Evolutionary conservation across 164 flowering plant genomes (phyloP).

Genomic region (Chimonanthus praecox): DNA sequence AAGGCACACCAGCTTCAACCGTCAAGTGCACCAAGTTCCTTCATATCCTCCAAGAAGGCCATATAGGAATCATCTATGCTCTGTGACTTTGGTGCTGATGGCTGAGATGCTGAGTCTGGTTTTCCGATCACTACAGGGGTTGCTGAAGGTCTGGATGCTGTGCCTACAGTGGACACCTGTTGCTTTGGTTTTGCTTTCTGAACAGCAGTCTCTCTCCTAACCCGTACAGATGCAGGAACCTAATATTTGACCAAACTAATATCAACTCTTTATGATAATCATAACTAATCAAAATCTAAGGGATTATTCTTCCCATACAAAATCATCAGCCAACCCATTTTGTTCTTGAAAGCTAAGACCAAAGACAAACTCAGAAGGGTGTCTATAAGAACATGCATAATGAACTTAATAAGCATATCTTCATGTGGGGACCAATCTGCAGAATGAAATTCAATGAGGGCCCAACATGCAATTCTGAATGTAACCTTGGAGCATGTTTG

Average conservation of each 20-base stretch:
- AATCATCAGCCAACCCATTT: too few relatives aligned
- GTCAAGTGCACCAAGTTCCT: slow-evolving; percentile 95
- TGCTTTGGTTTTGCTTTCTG: slow-evolving; percentile 72
- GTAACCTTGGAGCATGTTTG: too few relatives aligned
- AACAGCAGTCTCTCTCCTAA: slow-evolving; percentile 69
- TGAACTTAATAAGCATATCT: too few relatives aligned
- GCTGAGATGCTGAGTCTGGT: slow-evolving; percentile 30
- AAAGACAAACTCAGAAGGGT: too few relatives aligned
- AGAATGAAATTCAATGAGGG: too few relatives aligned
- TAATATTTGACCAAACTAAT: slow-evolving; percentile 15
- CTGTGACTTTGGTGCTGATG: slow-evolving; percentile 52
- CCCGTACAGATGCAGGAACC: slow-evolving; percentile 99
- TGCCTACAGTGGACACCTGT: slow-evolving; percentile 16
- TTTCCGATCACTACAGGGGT: slow-evolving; percentile 33
- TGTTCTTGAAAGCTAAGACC: too few relatives aligned
- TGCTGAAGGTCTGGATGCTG: slow-evolving; percentile 27
- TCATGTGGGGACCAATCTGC: too few relatives aligned
- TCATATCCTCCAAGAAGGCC: slow-evolving; percentile 98
- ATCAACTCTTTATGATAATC: too few relatives aligned
- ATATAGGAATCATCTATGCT: slow-evolving; percentile 91
- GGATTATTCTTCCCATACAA: not conserved
- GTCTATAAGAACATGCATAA: too few relatives aligned
- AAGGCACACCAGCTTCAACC: slow-evolving; percentile 16
- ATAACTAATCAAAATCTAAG: too few relatives aligned
- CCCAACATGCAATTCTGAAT: too few relatives aligned